Evolutionary conservation across 306 rosid species (phyloP), one percentile per base, ranked within the genome.

Genomic region (Corylus heterophylla): DNA sequence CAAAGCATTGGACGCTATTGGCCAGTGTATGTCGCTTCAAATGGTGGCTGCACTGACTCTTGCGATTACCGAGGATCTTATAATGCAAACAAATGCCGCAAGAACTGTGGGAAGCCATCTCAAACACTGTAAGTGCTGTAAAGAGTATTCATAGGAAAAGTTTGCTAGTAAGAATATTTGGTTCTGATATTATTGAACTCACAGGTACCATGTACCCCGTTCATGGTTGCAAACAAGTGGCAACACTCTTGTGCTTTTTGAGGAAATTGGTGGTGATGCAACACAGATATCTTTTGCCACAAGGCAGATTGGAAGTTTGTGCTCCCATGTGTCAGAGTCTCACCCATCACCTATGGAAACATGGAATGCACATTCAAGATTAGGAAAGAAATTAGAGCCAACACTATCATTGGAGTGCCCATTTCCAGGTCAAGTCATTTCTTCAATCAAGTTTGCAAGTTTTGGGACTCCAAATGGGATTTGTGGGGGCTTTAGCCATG

Each of bases 1-100:
- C 92, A 95, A 64, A 92, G 98, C 89, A 95, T 95, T 35, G 98
- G 98, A 3, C 90, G 98, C 68, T 95, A 87, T 79, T 95, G 98
- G 98, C 98, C 98, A 4, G 77, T 87, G 48, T 81, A 80, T 78
- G 62, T 73, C 31, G 55, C 98, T 71, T 69, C 93, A 18, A 86
- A 45, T 14, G 44, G 73, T 11, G 90, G 92, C 44, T 95, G 98
- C 81, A 79, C 84, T 5, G 74, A 78, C 17, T 59, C 84, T 5
- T 95, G 98, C 78, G 27, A 86, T 72, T 91, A 89, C 81, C 88
- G 89, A 81, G 97, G 99, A 61, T 0, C 92, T 63, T 93, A 86
- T 79, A 11, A 44, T 64, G 25, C 88, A 58, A 47, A 20, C 64
- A 90, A 95, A 85, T 95, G 99, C 86, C 92, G 83, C 75, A 91